Conservation (phyloP, 805 yeast species). For the Wickerhamiella kurtzmanii region DNA sequence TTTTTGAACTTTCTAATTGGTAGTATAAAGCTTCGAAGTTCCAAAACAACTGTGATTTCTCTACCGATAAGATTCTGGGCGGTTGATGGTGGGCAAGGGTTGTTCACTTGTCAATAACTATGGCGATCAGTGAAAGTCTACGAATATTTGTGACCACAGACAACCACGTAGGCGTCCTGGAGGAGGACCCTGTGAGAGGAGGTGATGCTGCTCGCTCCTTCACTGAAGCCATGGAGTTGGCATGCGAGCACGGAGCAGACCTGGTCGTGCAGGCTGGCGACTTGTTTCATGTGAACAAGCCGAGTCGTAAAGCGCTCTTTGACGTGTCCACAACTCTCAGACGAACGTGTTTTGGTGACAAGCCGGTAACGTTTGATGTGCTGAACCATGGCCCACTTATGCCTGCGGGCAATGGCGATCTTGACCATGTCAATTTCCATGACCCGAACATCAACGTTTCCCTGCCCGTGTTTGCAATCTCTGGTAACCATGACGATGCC, state of each 20-base stretch:
- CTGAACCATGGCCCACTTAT: conserved; percentile 57
- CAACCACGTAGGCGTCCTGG: conserved; percentile 90
- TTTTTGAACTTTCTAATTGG: no score
- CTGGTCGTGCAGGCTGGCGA: conserved; percentile 90
- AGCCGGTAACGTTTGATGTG: conserved; percentile 73
- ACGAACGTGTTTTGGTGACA: conserved; percentile 63
- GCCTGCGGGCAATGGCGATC: conserved; percentile 37
- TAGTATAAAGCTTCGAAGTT: no score
- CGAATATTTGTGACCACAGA: conserved; percentile 73
- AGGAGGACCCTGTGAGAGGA: conserved; percentile 78
- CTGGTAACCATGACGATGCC: conserved; percentile 95
- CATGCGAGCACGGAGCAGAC: conserved; percentile 56
- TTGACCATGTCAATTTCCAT: conserved; percentile 68
- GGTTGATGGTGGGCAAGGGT: neutral
- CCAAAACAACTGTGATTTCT: no score
- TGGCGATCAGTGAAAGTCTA: neutral
- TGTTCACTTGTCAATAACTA: neutral
- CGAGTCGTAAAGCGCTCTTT: conserved; percentile 71
- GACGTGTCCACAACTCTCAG: conserved; percentile 67
- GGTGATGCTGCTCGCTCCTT: conserved; percentile 83
- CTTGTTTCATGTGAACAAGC: conserved; percentile 79
- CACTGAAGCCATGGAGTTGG: conserved; percentile 65
- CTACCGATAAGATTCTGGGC: no score
- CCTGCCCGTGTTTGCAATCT: conserved; percentile 79
- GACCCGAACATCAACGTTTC: conserved; percentile 84